Evolutionary conservation across 2,329 filamentous ascomycete genomes (phyloP), one percentile per base, ranked within the genome.

Genomic region (Macrophomina pseudophaseolina): DNA sequence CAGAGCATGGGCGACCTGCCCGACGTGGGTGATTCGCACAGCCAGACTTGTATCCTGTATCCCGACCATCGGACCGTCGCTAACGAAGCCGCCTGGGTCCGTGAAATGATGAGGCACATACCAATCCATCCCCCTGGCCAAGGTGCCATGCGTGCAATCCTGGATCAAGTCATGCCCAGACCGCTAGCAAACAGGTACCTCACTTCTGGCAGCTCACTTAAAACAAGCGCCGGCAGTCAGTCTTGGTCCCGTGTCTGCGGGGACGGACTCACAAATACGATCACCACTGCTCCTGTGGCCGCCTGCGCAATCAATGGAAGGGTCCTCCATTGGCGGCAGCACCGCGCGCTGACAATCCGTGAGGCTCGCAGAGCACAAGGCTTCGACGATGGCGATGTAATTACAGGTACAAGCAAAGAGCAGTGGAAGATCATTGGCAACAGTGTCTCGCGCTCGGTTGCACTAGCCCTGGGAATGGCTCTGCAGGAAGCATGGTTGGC

Each of bases 371-470:
- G 90, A 1, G 89, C 88, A 0, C 92, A 95, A 74, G 90, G 90
- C 0, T 88, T 91, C 48, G 87, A 83, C 0, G 90, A 94, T 65
- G 70, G 88, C 5, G 92, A 94, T 66, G 84, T 94, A 0, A 75
- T 96, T 0, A 75, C 94, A 0, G 91, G 91, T 0, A 72, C 64
- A 0, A 75, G 83, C 0, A 9, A 44, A 0, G 79, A 88, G 1
- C 89, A 92, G 72, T 88, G 86, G 79, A 85, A 83, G 65, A 86
- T 92, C 23, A 82, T 94, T 0, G 92, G 92, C 0, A 96, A 96
- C 75, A 91, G 89, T 33, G 92, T 96, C 0, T 87, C 91, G 2
- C 81, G 91, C 8, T 85, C 87, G 30, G 85, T 92, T 1, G 86
- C 91, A 0, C 76, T 93, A 18, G 87, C 87, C 0, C 74, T 93